Evolutionary conservation across 116 monocot genomes (phyloP), one percentile per base, ranked within the genome.

Genomic region (Trichopus zeylanicus): DNA sequence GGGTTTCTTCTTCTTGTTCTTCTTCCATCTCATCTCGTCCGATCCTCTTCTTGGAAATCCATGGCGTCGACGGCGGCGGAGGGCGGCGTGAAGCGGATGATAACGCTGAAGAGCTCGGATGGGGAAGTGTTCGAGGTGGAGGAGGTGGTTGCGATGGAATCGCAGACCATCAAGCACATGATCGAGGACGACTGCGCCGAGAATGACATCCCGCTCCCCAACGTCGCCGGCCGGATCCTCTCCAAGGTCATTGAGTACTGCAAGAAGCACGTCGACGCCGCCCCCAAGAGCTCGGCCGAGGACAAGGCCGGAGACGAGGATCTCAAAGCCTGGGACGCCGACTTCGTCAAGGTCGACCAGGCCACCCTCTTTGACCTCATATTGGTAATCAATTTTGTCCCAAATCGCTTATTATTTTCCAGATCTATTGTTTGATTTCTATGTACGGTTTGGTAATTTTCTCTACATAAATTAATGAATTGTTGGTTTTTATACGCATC

Each of bases 181-280:
- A 86, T 91, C 51, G 91, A 91, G 71, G 91, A 91, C 67, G 79
- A 69, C 22, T 80, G 79, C 64, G 77, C 73, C 5, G 82, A 75
- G 47, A 78, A 51, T 72, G 68, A 53, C n/a, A 83, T 91, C 68
- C 86, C 91, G 1, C 78, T 91, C 29, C 80, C 83, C 26, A 86
- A 91, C 55, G 91, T 91, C 70, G 75, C 70, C 70, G 62, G 80
- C 66, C 70, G 60, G 70, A 86, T 88, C 79, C 81, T 87, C 46
- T 46, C 77, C 31, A 92, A 88, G 81, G 81, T 92, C 37, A 74
- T 87, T 71, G 92, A 88, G 81, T 92, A 84, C 72, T 77, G 76
- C 78, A 92, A 76, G 81, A 92, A 74, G 69, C 92, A 92, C 70
- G 87, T 76, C 53, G 78, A 79, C 9, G 21, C 42, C 20, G 33